These are phyloP conservation scores for Colletotrichum sp. DNA, from an alignment of 2,329 filamentous ascomycete genomes.

Conservation along the genomic window DNA sequence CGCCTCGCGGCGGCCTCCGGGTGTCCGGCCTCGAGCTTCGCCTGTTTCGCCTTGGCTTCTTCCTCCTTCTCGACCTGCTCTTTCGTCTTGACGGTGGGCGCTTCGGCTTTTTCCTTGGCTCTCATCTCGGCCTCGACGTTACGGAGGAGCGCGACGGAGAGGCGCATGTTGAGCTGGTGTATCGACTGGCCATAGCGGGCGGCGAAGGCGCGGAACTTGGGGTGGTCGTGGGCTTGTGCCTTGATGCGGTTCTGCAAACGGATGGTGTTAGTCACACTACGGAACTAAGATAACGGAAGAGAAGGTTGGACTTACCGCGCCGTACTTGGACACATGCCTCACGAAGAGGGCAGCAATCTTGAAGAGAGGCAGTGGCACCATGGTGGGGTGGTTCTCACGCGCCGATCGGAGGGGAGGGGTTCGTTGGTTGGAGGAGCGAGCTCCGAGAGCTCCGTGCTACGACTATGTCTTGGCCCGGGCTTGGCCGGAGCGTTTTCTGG, in stretches of 20 bases:
- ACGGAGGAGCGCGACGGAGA: slow-evolving; percentile 64
- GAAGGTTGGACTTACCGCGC: slow-evolving; percentile 58
- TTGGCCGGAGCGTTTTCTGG: not conserved
- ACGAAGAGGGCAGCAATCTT: slow-evolving; percentile 70
- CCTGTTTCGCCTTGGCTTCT: slow-evolving; percentile 43
- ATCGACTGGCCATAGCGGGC: slow-evolving; percentile 67
- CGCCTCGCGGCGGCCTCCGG: not conserved
- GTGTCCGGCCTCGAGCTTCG: slow-evolving; percentile 32
- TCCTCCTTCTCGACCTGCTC: slow-evolving; percentile 64
- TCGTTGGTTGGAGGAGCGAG: slow-evolving; percentile 9
- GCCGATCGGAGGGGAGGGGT: not conserved
- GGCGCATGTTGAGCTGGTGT: slow-evolving; percentile 71
- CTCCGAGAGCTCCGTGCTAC: slow-evolving; percentile 13
- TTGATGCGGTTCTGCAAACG: slow-evolving; percentile 67
- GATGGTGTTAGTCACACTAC: slow-evolving; percentile 5
- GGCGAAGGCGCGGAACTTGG: slow-evolving; percentile 64
- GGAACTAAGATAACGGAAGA: not conserved
- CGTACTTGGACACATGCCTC: slow-evolving; percentile 72
- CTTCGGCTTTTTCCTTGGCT: slow-evolving; percentile 66
- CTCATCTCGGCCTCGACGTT: slow-evolving; percentile 62
- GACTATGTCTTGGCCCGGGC: slow-evolving; percentile 5
- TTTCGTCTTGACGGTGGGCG: slow-evolving; percentile 69
- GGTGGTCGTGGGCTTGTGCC: slow-evolving; percentile 68
- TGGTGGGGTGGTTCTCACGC: slow-evolving; percentile 32
- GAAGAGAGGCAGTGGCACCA: slow-evolving; percentile 72